Evolutionary conservation across 352 stramenopile genomes (phyloP).

Genomic region (Globisporangium heterothallicum): DNA sequence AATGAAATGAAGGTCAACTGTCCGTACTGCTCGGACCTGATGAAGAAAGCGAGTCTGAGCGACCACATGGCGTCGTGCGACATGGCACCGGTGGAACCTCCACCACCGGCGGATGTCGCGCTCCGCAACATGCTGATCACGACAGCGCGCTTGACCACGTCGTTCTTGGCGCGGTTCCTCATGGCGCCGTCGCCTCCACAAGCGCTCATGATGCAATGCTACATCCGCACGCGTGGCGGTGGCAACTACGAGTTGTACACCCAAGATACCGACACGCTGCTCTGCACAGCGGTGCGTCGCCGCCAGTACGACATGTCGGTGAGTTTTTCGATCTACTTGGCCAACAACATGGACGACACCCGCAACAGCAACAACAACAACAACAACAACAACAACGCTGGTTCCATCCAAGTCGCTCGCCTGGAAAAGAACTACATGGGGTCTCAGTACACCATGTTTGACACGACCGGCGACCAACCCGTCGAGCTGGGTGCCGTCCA

Average conservation of each 20-base stretch:
- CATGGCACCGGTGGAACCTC: constrained; percentile 65
- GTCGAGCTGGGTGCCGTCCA: constrained; percentile 77
- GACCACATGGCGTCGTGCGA: constrained; percentile 67
- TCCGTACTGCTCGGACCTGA: constrained; percentile 49
- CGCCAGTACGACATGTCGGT: constrained; percentile 87
- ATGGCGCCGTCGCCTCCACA: constrained; percentile 47
- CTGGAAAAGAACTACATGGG: constrained; percentile 89
- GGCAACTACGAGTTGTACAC: constrained; percentile 86
- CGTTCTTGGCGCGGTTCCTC: constrained; percentile 54
- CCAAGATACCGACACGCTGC: constrained; percentile 67
- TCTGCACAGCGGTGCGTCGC: constrained; percentile 71
- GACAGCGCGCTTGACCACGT: constrained; percentile 48
- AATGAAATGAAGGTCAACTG: constrained; percentile 83
- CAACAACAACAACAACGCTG: constrained; percentile 14
- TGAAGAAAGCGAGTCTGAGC: constrained; percentile 68
- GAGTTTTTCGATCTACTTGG: constrained; percentile 72
- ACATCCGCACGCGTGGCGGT: constrained; percentile 75
- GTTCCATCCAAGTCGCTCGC: constrained; percentile 47
- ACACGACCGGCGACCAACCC: constrained; percentile 46
- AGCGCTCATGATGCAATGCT: constrained; percentile 82
- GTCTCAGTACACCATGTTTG: constrained; percentile 83
- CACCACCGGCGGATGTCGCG: constrained; percentile 63
- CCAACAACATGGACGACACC: constrained; percentile 38
- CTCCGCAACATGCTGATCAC: constrained; percentile 53
- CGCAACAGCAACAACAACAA: constrained; percentile 15